These are phyloP conservation scores for Zanthoxylum bungeanum DNA, from an alignment of 345 rosid species.

Conservation along the genomic window DNA sequence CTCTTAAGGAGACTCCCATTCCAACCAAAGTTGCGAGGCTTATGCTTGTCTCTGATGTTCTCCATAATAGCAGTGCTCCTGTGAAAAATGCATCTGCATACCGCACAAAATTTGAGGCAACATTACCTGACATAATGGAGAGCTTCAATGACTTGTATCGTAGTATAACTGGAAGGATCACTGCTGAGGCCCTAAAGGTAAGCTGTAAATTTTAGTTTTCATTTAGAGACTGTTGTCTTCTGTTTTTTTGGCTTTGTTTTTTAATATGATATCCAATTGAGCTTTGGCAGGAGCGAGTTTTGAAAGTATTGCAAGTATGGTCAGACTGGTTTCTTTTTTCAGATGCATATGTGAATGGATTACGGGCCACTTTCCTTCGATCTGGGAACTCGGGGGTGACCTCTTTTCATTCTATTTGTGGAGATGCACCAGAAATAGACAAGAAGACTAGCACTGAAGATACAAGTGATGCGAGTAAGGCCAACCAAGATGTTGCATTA, in stretches of 20 bases:
- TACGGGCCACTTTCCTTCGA: constrained; percentile 92
- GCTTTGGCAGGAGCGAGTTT: constrained; percentile 75
- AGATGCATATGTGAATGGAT: constrained; percentile 94
- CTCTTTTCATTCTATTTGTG: constrained; percentile 80
- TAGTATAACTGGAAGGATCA: constrained; percentile 92
- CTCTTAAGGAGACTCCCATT: constrained; percentile 90
- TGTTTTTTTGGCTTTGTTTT: constrained; percentile 1
- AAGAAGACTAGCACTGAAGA: constrained; percentile 52
- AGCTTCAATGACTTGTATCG: constrained; percentile 97
- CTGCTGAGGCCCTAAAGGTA: constrained; percentile 98
- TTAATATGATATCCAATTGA: constrained; percentile 14
- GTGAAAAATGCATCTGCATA: constrained; percentile 99
- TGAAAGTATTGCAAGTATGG: constrained; percentile 99
- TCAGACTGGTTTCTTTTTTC: constrained; percentile 99
- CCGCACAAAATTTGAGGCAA: constrained; percentile 94
- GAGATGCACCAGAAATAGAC: constrained; percentile 84
- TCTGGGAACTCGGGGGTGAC: constrained; percentile 83
- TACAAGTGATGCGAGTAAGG: constrained; percentile 40
- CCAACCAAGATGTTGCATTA: constrained; percentile 82
- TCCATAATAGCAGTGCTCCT: constrained; percentile 97
- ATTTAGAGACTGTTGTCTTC: not conserved
- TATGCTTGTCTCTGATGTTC: constrained; percentile 82
- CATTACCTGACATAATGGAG: constrained; percentile 93
- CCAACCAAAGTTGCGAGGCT: constrained; percentile 97
- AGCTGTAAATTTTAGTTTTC: constrained; percentile 10